Percentiles rank a stretch among this genome's conserved stretches.
phyloP scores from a whole-genome alignment of 139 green algal genomes.

The Diplosphaera chodatii region DNA sequence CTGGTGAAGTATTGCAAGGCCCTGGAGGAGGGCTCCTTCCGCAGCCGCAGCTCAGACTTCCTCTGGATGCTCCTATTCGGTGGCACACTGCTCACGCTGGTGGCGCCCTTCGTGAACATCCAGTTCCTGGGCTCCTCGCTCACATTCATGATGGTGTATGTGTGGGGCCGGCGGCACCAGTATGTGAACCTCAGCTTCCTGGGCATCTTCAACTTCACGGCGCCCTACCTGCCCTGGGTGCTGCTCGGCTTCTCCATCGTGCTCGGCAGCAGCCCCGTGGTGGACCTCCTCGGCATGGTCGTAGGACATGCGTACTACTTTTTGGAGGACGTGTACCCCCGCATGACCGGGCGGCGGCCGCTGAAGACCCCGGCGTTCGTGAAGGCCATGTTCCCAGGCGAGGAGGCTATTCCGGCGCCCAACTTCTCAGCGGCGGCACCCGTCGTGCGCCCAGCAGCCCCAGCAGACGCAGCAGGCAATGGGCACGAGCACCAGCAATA shows the following conservation, averaged over 20 bases:
- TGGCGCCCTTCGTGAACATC: constrained; percentile 88
- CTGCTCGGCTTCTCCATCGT: constrained; percentile 90
- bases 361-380: constrained; percentile 65
- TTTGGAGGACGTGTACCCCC: constrained; percentile 96
- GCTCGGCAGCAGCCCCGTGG: constrained; percentile 75
- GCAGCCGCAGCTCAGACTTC: constrained; percentile 88
- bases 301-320: constrained; percentile 96
- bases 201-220: constrained; percentile 97
- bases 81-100: constrained; percentile 64
- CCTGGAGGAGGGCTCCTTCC: constrained; percentile 95
- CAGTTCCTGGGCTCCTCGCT: constrained; percentile 93
- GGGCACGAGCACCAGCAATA: not conserved
- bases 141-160: constrained; percentile 99
- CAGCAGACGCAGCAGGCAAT: not conserved
- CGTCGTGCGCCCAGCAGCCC: not conserved
- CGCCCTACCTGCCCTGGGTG: constrained; percentile 98
- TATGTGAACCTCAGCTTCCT: constrained; percentile 93
- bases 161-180: constrained; percentile 90
- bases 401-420: constrained; percentile 1
- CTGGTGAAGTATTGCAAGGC: constrained; percentile 93
- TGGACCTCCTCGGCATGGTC: constrained; percentile 92
- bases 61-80: constrained; percentile 97
- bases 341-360: constrained; percentile 71
- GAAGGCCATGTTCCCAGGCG: constrained; percentile 13
- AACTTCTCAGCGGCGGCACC: not conserved